phyloP scores from a whole-genome alignment of 768 basidiomycete genomes.

The Dentipellis fragilis region DNA sequence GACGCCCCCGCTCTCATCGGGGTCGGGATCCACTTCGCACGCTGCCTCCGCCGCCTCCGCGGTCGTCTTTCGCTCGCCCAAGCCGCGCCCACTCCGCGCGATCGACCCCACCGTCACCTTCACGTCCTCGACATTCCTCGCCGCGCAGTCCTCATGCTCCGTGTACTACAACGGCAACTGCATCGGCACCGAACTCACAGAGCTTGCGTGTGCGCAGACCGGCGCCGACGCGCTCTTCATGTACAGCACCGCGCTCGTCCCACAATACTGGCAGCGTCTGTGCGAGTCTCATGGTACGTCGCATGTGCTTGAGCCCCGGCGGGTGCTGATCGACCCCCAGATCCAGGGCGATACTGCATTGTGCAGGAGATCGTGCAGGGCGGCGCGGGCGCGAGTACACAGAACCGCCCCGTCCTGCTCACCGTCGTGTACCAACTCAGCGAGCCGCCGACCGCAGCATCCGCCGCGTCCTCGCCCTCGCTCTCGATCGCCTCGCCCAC shows the following conservation, averaged over 20 bases:
- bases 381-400: slow-evolving; percentile 3
- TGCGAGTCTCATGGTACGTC: slow-evolving; percentile 42
- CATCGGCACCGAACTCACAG: slow-evolving; percentile 41
- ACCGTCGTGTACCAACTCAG: slow-evolving; percentile 19
- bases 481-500: slow-evolving; percentile 9
- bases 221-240: slow-evolving; percentile 22
- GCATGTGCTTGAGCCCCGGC: not conserved
- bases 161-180: slow-evolving; percentile 39
- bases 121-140: slow-evolving; percentile 34
- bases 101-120: slow-evolving; percentile 67
- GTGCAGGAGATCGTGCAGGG: slow-evolving; percentile 45
- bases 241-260: slow-evolving; percentile 53
- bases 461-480: slow-evolving; percentile 6
- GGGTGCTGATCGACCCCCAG: slow-evolving; percentile 24
- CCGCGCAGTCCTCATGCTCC: slow-evolving; percentile 45
- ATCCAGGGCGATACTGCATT: slow-evolving; percentile 58
- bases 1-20: slow-evolving; percentile 8
- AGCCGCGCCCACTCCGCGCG: slow-evolving; percentile 41
- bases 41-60: slow-evolving; percentile 9
- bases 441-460: slow-evolving; percentile 5
- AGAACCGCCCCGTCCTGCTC: slow-evolving; percentile 11
- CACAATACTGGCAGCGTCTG: slow-evolving; percentile 55
- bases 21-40: slow-evolving; percentile 3
- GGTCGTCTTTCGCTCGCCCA: slow-evolving; percentile 17
- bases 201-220: slow-evolving; percentile 8